phyloP scores from a whole-genome alignment of 1,284 basidiomycete genomes.

The Microstroma glucosiphilum region DNA sequence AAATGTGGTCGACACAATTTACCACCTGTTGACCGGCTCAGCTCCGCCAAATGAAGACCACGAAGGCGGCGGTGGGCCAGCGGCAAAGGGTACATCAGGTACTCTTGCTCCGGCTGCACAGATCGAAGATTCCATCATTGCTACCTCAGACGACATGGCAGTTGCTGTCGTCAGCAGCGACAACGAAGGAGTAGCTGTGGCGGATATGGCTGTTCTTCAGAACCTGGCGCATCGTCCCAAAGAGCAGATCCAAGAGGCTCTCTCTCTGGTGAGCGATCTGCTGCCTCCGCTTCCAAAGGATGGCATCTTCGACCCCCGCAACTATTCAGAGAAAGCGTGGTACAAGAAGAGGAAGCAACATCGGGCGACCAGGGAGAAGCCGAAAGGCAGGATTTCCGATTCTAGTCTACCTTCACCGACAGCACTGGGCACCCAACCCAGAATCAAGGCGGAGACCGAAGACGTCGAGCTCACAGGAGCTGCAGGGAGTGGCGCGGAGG shows the following conservation, averaged over 20 bases:
- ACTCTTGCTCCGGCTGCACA: neutral
- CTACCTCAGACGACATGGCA: conserved; percentile 22
- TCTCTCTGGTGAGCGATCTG: conserved; percentile 40
- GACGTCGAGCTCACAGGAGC: conserved; percentile 14
- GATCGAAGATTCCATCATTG: conserved; percentile 9
- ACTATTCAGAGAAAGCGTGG: conserved; percentile 75
- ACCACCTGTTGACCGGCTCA: conserved; percentile 45
- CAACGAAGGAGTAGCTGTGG: conserved; percentile 23
- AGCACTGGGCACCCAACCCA: conserved; percentile 10
- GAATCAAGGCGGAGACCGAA: conserved; percentile 4
- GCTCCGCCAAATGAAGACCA: conserved; percentile 23
- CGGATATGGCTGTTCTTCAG: conserved; percentile 93
- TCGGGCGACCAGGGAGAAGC: conserved; percentile 8
- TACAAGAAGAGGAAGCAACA: conserved; percentile 51
- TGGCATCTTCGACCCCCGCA: conserved; percentile 84
- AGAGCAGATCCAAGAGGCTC: conserved; percentile 56
- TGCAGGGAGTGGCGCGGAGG: conserved; percentile 15
- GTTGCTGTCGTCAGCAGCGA: conserved; percentile 17
- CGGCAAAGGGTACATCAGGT: neutral
- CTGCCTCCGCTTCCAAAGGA: conserved; percentile 56
- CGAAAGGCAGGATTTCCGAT: neutral
- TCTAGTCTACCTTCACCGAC: neutral
- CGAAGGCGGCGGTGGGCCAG: conserved; percentile 14
- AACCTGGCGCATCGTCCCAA: conserved; percentile 92
- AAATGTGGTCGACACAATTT: conserved; percentile 45